Percentiles rank a stretch among this genome's conserved stretches.
These are phyloP conservation scores for Mesembryanthemum crystallinum DNA, from an alignment of 148 eudicot species.

Conservation along the genomic window DNA sequence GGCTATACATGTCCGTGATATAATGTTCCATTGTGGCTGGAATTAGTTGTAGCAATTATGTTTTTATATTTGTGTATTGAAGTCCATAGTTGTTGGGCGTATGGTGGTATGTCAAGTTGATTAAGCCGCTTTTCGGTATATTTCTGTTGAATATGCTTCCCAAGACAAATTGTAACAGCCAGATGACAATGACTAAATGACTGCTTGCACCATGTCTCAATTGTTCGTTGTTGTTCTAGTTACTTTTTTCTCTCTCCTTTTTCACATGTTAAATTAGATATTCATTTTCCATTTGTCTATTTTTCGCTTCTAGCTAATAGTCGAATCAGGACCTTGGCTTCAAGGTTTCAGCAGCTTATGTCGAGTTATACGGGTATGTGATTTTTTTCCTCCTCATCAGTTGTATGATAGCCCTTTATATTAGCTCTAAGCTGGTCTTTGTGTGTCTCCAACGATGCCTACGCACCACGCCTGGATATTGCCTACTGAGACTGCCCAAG, in stretches of 20 bases:
- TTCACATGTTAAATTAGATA: not conserved
- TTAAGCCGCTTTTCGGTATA: not conserved
- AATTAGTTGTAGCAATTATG: not conserved
- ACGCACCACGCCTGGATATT: not conserved
- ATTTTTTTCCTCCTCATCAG: not conserved
- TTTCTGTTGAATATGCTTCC: not conserved
- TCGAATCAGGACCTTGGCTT: not conserved
- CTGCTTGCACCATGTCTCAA: not conserved
- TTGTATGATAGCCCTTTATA: not conserved
- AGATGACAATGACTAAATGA: not conserved
- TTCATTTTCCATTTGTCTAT: not conserved
- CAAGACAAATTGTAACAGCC: not conserved
- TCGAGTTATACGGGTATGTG: conserved; percentile 24
- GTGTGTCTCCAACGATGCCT: conserved; percentile 1
- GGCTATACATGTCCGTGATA: not conserved
- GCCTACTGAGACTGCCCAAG: conserved; percentile 1
- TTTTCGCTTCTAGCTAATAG: conserved; percentile 16
- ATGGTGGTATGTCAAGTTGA: not conserved
- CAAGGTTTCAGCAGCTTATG: conserved; percentile 9
- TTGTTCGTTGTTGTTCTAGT: not conserved
- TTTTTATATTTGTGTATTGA: not conserved
- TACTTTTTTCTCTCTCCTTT: not conserved
- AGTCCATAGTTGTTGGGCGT: not conserved
- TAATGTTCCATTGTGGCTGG: no score
- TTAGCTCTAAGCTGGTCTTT: conserved; percentile 11